Evolutionary conservation across 1,139 yeast genomes (phyloP), one percentile per base, ranked within the genome.

Genomic region (Zygotorulaspora mrakii): DNA sequence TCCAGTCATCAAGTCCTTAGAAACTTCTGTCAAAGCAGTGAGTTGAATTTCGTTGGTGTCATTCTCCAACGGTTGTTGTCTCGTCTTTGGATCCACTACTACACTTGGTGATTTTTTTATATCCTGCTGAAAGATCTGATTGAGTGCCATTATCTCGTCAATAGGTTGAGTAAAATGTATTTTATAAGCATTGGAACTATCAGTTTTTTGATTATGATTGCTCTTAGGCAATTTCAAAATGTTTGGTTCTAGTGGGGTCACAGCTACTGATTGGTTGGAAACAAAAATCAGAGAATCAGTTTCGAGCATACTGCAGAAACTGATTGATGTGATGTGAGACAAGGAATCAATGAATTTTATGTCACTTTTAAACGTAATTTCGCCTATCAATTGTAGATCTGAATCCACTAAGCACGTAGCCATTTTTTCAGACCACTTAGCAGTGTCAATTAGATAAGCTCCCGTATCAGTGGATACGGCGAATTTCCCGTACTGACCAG

Each of bases 31-130:
- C 17, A 60, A 35, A 1, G 48, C 39, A 7, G 47, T 50, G 23
- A 60, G 40, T 35, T 59, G 64, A 3, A 40, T 45, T 32, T 59
- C 65, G 35, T 52, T 57, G 2, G 51, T 36, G 8, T 43, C 49
- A 30, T 53, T 56, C 9, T 42, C 39, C 14, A 60, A 42, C 2
- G 48, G 46, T 6, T 23, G 36, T 11, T 55, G 52, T 31, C 61
- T 56, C 16, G 50, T 45, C 4, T 34, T 27, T 11, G 54, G 49
- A 1, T 53, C 45, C 13, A 60, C 52, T 3, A 47, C 39, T 14
- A 42, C 43, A 4, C 40, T 31, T 12, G 49, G 40, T 13, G 56
- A 53, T 6, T 32, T 44, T 4, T 33, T 28, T 21, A 48, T 36
- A 9, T 36, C 44, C n/a, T 31, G 35, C 17, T 49, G 49, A 18